Base-by-base conservation (phyloP, 2,329 filamentous ascomycete genomes). In the Colletotrichum lindemuthianum region DNA sequence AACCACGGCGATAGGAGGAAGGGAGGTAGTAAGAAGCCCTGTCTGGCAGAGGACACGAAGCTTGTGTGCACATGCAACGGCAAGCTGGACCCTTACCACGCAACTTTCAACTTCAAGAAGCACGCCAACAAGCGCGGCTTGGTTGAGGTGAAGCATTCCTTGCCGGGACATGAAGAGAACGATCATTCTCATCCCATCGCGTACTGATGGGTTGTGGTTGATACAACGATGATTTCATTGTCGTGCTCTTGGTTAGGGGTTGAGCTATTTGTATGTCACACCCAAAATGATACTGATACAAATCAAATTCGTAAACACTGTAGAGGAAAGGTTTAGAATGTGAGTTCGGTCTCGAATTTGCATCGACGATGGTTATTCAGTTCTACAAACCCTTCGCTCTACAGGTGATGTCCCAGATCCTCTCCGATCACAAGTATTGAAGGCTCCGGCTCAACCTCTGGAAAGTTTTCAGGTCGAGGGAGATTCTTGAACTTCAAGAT, bases 1-100 rank as follows among this genome's bases (percentile, higher is more conserved):
- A 77, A 79, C 68, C 76, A 74, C 43, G 72, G 72, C 7, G 4
- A 45, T 5, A 11, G 9, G 24, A 36, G 32, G 45, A 48, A 32
- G 13, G 45, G 24, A 24, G 24, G 24, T 1, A 24, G 33, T n/a
- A 16, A 33, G 16, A 32, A 50, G 33, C 48, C 48, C 15, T 50
- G 48, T 32, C 13, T 50, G 33, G 32, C n/a, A 16, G 24, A 48
- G 24, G 6, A 43, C 3, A 3, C 41, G 4, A 15, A 8, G 7
- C 13, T n/a, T 43, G 41, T 15, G 6, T 43, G 41, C 41, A 8
- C 13, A 8, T 8, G 15, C 13, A 15, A 43, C 41, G 13, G 41
- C 41, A 8, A 9, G 7, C 41, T 24, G 24, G 24, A 43, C 41
- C 41, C 13, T 13, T 13, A 43, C 9, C 41, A 43, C 41, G 13